phyloP scores from a whole-genome alignment of 768 basidiomycete species.

The Mycena kentingensis region DNA sequence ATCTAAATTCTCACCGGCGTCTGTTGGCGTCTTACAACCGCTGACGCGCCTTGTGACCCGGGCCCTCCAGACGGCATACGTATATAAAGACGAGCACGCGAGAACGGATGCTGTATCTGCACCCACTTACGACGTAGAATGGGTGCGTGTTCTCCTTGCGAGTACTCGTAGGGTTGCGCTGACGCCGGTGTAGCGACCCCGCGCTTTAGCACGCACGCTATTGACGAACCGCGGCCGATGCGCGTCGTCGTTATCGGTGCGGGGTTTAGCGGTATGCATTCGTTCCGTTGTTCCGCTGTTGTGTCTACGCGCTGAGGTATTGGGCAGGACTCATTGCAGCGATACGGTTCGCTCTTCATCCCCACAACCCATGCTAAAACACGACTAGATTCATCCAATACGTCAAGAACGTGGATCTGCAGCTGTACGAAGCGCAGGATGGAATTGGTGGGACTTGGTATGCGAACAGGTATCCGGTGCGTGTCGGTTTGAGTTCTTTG shows the following conservation, averaged over 20 bases:
- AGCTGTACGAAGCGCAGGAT: conserved; percentile 61
- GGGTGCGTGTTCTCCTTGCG: too few species aligned
- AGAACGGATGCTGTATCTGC: too few species aligned
- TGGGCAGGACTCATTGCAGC: conserved; percentile 52
- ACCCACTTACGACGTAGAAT: too few species aligned
- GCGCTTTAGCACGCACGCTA: conserved; percentile 24
- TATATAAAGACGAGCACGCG: too few species aligned
- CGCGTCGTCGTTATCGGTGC: conserved; percentile 60
- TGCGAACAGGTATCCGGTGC: conserved; percentile 55
- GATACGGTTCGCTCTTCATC: conserved; percentile 42
- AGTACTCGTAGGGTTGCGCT: too few species aligned
- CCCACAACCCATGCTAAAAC: not conserved
- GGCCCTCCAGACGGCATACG: too few species aligned
- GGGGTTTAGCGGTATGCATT: conserved; percentile 61
- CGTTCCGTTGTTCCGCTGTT: conserved; percentile 10
- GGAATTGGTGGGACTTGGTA: conserved; percentile 68
- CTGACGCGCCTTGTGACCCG: too few species aligned
- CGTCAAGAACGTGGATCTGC: conserved; percentile 54
- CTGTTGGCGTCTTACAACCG: too few species aligned
- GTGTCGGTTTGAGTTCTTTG: conserved; percentile 13
- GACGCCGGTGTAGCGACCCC: too few species aligned
- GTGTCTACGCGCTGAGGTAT: not conserved
- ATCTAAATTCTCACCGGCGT: too few species aligned
- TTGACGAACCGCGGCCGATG: conserved; percentile 56
- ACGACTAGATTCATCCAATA: conserved; percentile 49